Percentiles rank a stretch among this genome's conserved stretches.
Conservation (phyloP, 2,329 filamentous ascomycete species). For the Trichoderma koningii region DNA sequence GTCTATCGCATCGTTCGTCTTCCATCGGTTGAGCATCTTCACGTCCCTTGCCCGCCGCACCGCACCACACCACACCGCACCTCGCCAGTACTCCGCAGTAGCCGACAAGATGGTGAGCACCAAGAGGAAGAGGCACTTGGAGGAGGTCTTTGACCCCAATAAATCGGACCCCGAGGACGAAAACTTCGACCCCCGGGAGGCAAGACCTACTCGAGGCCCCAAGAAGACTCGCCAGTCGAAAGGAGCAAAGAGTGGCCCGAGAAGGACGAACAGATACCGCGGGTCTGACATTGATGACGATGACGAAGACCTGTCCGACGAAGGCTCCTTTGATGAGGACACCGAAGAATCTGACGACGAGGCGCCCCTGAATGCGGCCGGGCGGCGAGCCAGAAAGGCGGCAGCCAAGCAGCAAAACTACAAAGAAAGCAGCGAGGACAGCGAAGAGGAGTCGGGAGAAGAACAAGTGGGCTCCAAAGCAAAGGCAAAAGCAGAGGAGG, state of each 20-base stretch:
- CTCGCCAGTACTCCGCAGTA: background rate
- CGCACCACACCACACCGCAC: background rate
- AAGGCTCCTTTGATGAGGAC: constrained; percentile 51
- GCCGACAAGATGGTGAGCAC: constrained; percentile 38
- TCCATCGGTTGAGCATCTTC: background rate
- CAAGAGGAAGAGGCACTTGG: constrained; percentile 59
- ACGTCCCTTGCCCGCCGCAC: background rate
- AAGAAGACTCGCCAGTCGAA: constrained; percentile 48
- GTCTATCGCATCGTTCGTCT: background rate
- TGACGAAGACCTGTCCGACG: constrained; percentile 58
- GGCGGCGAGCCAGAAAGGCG: constrained; percentile 52
- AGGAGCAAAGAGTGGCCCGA: constrained; percentile 37
- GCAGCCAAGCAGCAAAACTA: constrained; percentile 51
- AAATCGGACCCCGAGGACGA: constrained; percentile 67
- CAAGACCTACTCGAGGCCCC: constrained; percentile 45
- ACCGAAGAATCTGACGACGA: constrained; percentile 47
- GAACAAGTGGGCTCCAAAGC: constrained; percentile 22
- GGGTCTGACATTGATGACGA: constrained; percentile 66
- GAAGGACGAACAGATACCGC: constrained; percentile 49
- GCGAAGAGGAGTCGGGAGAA: constrained; percentile 27
- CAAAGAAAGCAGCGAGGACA: constrained; percentile 49
- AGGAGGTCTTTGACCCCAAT: constrained; percentile 63
- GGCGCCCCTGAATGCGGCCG: constrained; percentile 49
- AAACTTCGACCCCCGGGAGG: constrained; percentile 61
- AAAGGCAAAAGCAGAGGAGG: constrained; percentile 34